phyloP scores from a whole-genome alignment of 2,329 filamentous ascomycete species.

The Stemphylium lycopersici region DNA sequence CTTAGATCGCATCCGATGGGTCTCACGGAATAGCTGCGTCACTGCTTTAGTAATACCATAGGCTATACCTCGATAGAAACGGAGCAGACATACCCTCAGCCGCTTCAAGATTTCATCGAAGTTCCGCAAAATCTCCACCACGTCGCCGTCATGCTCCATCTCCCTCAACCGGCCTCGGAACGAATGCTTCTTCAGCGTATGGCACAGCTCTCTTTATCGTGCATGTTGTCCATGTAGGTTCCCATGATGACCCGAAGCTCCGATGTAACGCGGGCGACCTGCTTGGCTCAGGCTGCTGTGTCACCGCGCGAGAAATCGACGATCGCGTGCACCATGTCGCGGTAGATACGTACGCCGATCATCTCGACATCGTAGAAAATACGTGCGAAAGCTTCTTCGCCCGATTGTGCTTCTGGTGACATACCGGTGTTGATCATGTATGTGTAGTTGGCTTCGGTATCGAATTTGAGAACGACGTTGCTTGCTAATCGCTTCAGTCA shows the following conservation, averaged over 20 bases:
- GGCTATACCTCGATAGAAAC: not conserved
- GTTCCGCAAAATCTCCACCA: not conserved
- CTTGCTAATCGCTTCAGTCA: not conserved
- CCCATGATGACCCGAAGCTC: not conserved
- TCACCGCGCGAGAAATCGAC: not conserved
- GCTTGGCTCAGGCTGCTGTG: not conserved
- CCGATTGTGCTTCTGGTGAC: not conserved
- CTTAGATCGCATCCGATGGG: conserved; percentile 4
- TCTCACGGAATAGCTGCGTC: conserved; percentile 5
- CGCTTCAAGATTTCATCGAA: conserved; percentile 1
- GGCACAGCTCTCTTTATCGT: conserved; percentile 3
- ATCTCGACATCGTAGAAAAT: conserved; percentile 8
- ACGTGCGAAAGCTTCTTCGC: conserved; percentile 3
- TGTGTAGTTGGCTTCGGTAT: not conserved
- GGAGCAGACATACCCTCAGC: conserved; percentile 4
- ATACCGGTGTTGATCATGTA: conserved; percentile 6
- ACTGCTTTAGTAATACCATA: not conserved
- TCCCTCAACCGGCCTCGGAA: not conserved
- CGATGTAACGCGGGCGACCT: conserved; percentile 2
- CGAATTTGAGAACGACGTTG: conserved; percentile 8
- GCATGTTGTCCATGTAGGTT: conserved; percentile 4
- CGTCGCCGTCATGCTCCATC: not conserved
- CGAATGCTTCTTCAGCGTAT: conserved; percentile 2
- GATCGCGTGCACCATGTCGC: conserved; percentile 2
- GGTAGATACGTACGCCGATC: not conserved